These are phyloP conservation scores for Peniophora sp. DNA, from an alignment of 1,284 basidiomycete species.

Conservation along the genomic window DNA sequence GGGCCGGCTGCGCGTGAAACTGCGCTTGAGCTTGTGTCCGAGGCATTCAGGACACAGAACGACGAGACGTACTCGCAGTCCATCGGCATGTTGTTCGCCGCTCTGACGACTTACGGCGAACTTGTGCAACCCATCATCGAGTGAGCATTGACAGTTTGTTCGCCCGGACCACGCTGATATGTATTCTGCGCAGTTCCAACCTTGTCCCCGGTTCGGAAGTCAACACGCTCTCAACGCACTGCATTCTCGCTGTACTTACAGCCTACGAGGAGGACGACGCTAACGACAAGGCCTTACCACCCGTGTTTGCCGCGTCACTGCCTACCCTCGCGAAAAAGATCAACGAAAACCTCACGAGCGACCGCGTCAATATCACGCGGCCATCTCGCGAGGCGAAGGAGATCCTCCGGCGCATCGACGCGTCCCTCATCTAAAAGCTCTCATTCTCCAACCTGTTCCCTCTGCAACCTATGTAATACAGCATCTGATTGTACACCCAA, in stretches of 20 bases:
- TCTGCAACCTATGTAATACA: neutral
- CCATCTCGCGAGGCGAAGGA: slow-evolving; percentile 85
- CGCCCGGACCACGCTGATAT: slow-evolving; percentile 3
- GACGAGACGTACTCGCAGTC: slow-evolving; percentile 72
- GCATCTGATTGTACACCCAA: neutral
- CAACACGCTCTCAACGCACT: slow-evolving; percentile 55
- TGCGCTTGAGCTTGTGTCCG: slow-evolving; percentile 69
- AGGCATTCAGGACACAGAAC: slow-evolving; percentile 70
- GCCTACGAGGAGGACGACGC: slow-evolving; percentile 28
- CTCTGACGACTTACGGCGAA: slow-evolving; percentile 60
- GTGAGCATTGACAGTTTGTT: slow-evolving; percentile 30
- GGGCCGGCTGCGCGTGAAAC: slow-evolving; percentile 69
- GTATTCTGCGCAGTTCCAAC: slow-evolving; percentile 33
- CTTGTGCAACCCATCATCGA: slow-evolving; percentile 63
- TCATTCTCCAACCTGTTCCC: neutral
- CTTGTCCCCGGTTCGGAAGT: slow-evolving; percentile 57
- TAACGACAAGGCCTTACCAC: slow-evolving; percentile 25
- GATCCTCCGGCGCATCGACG: slow-evolving; percentile 43
- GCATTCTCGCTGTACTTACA: slow-evolving; percentile 56
- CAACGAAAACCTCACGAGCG: slow-evolving; percentile 60
- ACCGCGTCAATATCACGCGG: slow-evolving; percentile 70
- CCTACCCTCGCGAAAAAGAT: slow-evolving; percentile 70
- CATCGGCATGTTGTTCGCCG: slow-evolving; percentile 59
- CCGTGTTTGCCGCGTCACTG: slow-evolving; percentile 61
- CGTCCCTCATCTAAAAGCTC: slow-evolving; percentile 11